Evolutionary conservation across 225 moss, liverwort and hornwort genomes (phyloP).

Genomic region (Anthoceros angustus): DNA sequence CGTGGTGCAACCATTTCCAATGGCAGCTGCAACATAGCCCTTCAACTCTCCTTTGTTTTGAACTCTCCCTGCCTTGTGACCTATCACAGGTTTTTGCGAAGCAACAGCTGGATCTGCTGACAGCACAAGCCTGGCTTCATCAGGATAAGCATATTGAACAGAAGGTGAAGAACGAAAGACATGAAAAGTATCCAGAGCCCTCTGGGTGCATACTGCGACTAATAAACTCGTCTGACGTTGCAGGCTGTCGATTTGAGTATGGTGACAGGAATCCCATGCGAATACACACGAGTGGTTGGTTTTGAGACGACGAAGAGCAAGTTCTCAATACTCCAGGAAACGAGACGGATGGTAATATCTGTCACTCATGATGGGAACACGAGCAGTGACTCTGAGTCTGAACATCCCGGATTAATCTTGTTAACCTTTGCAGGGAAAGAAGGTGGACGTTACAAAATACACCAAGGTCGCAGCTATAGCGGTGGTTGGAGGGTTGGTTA

Average conservation of each 20-base stretch:
- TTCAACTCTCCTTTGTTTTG: not conserved
- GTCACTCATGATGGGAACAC: not conserved
- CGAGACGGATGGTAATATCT: constrained; percentile 19
- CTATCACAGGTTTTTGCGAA: constrained; percentile 58
- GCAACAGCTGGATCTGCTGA: constrained; percentile 65
- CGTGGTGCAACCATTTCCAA: not conserved
- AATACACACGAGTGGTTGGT: constrained; percentile 65
- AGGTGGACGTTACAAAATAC: constrained; percentile 28
- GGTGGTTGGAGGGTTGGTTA: constrained; percentile 33
- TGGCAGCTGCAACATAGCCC: not conserved
- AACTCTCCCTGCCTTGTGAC: not conserved
- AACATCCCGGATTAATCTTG: not conserved
- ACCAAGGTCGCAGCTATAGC: constrained; percentile 32
- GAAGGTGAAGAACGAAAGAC: constrained; percentile 21
- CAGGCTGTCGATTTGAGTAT: constrained; percentile 67
- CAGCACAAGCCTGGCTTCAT: constrained; percentile 54
- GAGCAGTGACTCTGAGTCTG: not conserved
- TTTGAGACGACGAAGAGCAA: constrained; percentile 56
- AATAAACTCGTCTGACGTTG: constrained; percentile 8
- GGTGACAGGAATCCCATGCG: constrained; percentile 52
- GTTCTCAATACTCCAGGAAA: constrained; percentile 24
- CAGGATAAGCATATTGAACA: constrained; percentile 33
- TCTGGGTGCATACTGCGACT: not conserved
- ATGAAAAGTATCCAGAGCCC: not conserved
- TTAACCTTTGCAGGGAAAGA: constrained; percentile 30